Base-by-base conservation (phyloP, 305 asterid genomes). In the Stenogyne calaminthoides region DNA sequence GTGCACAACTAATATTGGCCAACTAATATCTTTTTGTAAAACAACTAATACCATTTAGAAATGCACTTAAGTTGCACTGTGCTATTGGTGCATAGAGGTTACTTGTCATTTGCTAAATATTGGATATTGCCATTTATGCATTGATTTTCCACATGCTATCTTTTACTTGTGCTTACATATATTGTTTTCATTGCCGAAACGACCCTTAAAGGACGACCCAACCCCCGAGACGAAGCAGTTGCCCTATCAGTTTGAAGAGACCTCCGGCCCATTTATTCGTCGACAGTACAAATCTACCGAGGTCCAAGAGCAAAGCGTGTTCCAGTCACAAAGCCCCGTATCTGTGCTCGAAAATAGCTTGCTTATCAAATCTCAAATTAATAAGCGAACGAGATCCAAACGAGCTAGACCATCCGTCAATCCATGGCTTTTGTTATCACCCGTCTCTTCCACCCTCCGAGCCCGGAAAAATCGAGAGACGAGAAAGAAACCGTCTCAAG, bases 241-340 rank as follows among this genome's bases (percentile, higher is more conserved):
- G 20, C 32, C 64, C 18, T 32, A 66, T 46, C 32, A 19, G 64
- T 70, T 79, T n/a, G 82, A 71, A 27, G 60, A 69, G 46, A 46
- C 69, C 67, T 52, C 85, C 36, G 69, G 74, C 71, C 47, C 75
- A 5, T 55, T 11, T 46, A 78, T 76, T 62, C 67, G 52, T 59
- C 76, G 4, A 68, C 84, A 82, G 56, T 76, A 72, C 69, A 70
- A 72, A 70, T 47, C 51, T n/a, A n/a, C 34, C 3, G 77, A 82
- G 51, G 69, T 67, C 72, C 81, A 77, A 65, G 84, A 86, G 77
- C 61, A 79, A 1, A 67, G 77, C 39, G 36, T 49, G 10, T 83
- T 80, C 85, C 90, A 80, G 74, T 80, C 88, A 6, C 91, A 84
- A 46, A 91, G 95, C 82, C 93, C 95, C 2, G 83, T 84, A 54